phyloP scores from a whole-genome alignment of 495 filamentous ascomycete genomes.

The Evernia prunastri region DNA sequence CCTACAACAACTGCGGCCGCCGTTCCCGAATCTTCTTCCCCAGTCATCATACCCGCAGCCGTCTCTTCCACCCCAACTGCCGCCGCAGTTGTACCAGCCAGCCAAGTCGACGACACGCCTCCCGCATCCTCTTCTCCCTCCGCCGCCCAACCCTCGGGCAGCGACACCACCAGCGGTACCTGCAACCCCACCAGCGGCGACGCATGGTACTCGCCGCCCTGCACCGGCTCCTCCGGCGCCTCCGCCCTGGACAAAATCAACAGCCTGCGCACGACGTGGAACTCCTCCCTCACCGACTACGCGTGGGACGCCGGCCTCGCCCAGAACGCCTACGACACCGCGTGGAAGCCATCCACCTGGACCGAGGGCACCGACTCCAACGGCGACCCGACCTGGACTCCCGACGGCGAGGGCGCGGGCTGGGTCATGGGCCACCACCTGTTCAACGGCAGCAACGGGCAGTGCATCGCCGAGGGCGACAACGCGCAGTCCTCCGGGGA shows the following conservation, averaged over 20 bases:
- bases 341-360: not conserved
- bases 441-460: slow-evolving; percentile 1
- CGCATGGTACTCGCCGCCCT: slow-evolving; percentile 1
- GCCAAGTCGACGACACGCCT: not conserved
- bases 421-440: slow-evolving; percentile 3
- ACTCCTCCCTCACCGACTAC: not conserved
- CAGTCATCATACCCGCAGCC: not conserved
- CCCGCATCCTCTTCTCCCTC: not conserved
- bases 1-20: not conserved
- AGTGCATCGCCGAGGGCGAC: slow-evolving; percentile 3
- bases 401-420: not conserved
- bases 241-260: not conserved
- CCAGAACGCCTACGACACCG: slow-evolving; percentile 1
- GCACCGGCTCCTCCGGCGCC: slow-evolving; percentile 1
- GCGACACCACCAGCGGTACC: not conserved
- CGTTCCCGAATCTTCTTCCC: not conserved
- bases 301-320: not conserved
- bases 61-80: not conserved
- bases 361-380: not conserved
- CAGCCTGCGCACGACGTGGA: not conserved
- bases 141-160: not conserved
- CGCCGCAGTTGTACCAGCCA: not conserved
- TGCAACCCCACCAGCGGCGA: not conserved
- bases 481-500: not conserved
- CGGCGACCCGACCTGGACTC: not conserved